Percentiles rank a stretch among this genome's conserved stretches.
Conservation (phyloP, 1,139 yeast species). For the Magnusiomyces ingens region DNA sequence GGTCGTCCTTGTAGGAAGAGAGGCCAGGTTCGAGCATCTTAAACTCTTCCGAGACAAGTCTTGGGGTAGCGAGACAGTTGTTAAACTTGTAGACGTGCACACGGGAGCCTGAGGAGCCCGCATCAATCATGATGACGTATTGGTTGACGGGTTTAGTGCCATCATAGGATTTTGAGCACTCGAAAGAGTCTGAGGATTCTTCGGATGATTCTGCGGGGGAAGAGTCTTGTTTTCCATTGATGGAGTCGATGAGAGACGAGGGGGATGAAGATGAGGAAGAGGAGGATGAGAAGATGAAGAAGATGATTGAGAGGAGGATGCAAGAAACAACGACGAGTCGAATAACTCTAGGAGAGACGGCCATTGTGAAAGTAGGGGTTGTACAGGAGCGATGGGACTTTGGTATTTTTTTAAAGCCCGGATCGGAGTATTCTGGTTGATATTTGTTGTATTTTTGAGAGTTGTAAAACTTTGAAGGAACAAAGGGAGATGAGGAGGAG, state of each 20-base stretch:
- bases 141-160: conserved; percentile 37
- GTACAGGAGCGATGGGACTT: too few species aligned
- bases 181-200: conserved; percentile 14
- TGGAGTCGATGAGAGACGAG: background rate
- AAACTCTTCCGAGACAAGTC: conserved; percentile 61
- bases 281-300: background rate
- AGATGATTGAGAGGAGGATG: background rate
- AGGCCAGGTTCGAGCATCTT: conserved; percentile 84
- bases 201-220: background rate
- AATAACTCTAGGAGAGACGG: background rate
- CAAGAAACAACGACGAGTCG: background rate
- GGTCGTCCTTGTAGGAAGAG: conserved; percentile 73
- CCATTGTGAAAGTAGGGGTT: background rate
- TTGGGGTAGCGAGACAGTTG: conserved; percentile 69
- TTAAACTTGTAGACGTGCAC: conserved; percentile 82
- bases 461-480: background rate
- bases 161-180: conserved; percentile 31
- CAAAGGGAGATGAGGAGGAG: background rate
- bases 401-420: too few species aligned
- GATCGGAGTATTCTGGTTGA: too few species aligned
- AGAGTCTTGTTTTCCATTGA: too few species aligned
- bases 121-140: conserved; percentile 83
- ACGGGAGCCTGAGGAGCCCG: conserved; percentile 94
- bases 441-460: background rate
- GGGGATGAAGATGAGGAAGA: background rate